phyloP scores from a whole-genome alignment of 306 rosid species.

The Fragaria vesca region DNA sequence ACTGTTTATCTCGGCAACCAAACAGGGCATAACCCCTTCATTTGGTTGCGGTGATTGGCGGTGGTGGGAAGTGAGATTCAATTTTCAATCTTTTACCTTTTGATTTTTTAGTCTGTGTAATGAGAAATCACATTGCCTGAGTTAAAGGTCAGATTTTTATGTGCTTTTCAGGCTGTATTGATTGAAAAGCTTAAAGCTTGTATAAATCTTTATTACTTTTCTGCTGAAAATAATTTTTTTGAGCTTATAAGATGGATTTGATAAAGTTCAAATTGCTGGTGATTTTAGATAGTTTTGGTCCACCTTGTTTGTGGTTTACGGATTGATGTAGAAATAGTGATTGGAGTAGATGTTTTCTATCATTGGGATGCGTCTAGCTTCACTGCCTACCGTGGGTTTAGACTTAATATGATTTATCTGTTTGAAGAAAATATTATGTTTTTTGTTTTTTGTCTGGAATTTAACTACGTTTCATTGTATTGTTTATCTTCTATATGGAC shows the following conservation, averaged over 20 bases:
- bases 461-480: background rate
- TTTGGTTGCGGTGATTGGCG: constrained; percentile 15
- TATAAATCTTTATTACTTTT: background rate
- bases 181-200: background rate
- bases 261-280: background rate
- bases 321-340: background rate
- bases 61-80: background rate
- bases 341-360: background rate
- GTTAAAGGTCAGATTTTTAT: constrained; percentile 2
- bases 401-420: background rate
- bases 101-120: background rate
- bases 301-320: background rate
- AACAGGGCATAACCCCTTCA: constrained; percentile 11
- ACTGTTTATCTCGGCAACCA: constrained; percentile 5
- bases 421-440: background rate
- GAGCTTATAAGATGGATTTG: background rate
- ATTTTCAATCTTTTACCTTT: background rate
- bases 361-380: background rate
- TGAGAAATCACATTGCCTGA: constrained; percentile 3
- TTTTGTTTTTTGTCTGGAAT: background rate
- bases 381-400: background rate
- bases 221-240: background rate
- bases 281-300: background rate
- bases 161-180: background rate
- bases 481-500: background rate